phyloP scores from a whole-genome alignment of 257 asterid genomes.

The Fraxinus pennsylvanica region DNA sequence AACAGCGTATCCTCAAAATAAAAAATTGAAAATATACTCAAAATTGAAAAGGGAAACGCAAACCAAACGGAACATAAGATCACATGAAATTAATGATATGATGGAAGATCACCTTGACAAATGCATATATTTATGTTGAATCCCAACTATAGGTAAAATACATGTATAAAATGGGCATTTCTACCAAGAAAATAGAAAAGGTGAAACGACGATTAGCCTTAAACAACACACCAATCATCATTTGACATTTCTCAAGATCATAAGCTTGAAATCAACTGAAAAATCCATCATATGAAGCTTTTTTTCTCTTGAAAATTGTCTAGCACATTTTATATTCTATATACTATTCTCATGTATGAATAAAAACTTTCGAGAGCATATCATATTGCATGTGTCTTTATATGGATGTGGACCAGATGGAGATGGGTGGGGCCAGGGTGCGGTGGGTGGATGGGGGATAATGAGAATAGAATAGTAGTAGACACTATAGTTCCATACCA shows the following conservation, averaged over 20 bases:
- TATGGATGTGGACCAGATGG: constrained; percentile 31
- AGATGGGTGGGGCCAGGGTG: constrained; percentile 10
- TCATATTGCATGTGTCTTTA: constrained; percentile 32
- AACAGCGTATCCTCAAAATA: too few relatives aligned
- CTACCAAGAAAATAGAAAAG: neutral
- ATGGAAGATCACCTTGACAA: neutral
- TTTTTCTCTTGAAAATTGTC: constrained; percentile 32
- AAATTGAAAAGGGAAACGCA: too few relatives aligned
- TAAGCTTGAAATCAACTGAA: constrained; percentile 20
- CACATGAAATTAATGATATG: too few relatives aligned
- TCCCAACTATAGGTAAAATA: neutral
- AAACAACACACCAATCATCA: constrained; percentile 34
- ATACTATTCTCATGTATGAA: constrained; percentile 42
- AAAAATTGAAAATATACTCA: too few relatives aligned
- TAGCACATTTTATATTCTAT: constrained; percentile 24
- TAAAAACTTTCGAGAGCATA: constrained; percentile 26
- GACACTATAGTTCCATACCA: constrained; percentile 25
- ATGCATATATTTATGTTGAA: neutral
- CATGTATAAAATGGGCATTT: neutral
- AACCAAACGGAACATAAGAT: too few relatives aligned
- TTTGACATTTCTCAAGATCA: constrained; percentile 41
- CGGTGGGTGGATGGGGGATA: neutral
- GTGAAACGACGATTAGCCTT: constrained; percentile 3
- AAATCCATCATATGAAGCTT: constrained; percentile 14
- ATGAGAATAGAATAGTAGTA: constrained; percentile 32